Evolutionary conservation across 441 rosid species (phyloP).

Genomic region (Corymbia citriodora): DNA sequence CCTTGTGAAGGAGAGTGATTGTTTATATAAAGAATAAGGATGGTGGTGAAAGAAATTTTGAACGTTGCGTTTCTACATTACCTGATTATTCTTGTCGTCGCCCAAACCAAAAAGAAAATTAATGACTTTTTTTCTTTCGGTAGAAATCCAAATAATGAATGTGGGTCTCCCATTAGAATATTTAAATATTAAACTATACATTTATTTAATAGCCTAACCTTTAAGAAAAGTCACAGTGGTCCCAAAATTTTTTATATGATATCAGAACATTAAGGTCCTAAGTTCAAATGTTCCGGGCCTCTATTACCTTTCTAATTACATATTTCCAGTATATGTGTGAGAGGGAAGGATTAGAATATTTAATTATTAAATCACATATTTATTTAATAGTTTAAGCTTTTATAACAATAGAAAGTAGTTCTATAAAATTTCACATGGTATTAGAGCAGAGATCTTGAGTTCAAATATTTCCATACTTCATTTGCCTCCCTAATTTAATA

Average conservation of each 20-base stretch:
- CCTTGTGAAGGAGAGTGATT: background rate
- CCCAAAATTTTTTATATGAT: accelerated
- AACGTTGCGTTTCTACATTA: background rate
- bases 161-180: background rate
- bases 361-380: too few species aligned
- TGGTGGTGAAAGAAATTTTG: background rate
- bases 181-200: too few species aligned
- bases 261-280: too few species aligned
- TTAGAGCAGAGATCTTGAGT: accelerated
- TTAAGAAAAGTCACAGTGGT: too few species aligned
- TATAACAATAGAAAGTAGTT: accelerated
- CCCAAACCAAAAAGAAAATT: background rate
- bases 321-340: too few species aligned
- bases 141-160: background rate
- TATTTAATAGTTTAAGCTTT: accelerated
- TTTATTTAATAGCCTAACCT: too few species aligned
- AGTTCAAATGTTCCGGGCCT: too few species aligned
- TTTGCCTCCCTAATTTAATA: too few species aligned
- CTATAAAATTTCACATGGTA: too few species aligned
- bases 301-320: too few species aligned
- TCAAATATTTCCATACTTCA: too few species aligned
- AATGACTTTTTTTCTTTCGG: background rate
- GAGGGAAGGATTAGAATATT: too few species aligned
- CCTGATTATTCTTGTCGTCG: background rate
- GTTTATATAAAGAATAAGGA: background rate